These are phyloP conservation scores for Calendula officinalis DNA, from an alignment of 129 eudicot species.

Conservation along the genomic window DNA sequence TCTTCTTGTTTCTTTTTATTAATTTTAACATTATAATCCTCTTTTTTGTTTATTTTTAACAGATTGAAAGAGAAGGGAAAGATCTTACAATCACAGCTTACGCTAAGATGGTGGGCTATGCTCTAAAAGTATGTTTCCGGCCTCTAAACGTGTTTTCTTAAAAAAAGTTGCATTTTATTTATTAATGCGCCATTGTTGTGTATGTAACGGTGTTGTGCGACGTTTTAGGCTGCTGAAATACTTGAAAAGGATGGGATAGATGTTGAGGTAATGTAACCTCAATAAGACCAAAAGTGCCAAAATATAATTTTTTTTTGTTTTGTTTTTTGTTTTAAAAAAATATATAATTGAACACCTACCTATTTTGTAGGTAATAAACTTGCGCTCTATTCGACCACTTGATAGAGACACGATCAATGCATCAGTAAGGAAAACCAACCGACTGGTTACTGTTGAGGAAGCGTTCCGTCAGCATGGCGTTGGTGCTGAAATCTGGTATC, in stretches of 20 bases:
- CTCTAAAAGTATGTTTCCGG: constrained; percentile 66
- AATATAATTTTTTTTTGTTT: not conserved
- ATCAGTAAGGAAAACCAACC: constrained; percentile 89
- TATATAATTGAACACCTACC: not conserved
- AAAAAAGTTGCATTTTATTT: not conserved
- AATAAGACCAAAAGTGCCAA: not conserved
- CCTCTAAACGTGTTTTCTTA: not conserved
- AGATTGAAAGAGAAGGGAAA: constrained; percentile 91
- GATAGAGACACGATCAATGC: constrained; percentile 84
- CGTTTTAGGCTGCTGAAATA: constrained; percentile 84
- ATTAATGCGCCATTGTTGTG: not conserved
- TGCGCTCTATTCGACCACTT: constrained; percentile 88
- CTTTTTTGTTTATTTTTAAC: constrained; percentile 19
- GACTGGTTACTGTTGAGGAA: constrained; percentile 90
- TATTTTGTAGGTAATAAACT: constrained; percentile 68
- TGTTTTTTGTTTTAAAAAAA: not conserved
- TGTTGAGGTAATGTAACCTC: constrained; percentile 79
- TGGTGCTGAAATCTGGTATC: constrained; percentile 95
- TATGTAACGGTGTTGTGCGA: constrained; percentile 17
- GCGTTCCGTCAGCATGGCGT: constrained; percentile 96
- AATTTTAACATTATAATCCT: not conserved
- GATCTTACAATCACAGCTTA: constrained; percentile 85
- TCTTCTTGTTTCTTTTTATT: not conserved
- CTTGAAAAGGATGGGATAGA: constrained; percentile 90
- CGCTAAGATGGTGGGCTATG: constrained; percentile 97